Evolutionary conservation across 495 filamentous ascomycete genomes (phyloP).

Genomic region (Neurospora pannonica): DNA sequence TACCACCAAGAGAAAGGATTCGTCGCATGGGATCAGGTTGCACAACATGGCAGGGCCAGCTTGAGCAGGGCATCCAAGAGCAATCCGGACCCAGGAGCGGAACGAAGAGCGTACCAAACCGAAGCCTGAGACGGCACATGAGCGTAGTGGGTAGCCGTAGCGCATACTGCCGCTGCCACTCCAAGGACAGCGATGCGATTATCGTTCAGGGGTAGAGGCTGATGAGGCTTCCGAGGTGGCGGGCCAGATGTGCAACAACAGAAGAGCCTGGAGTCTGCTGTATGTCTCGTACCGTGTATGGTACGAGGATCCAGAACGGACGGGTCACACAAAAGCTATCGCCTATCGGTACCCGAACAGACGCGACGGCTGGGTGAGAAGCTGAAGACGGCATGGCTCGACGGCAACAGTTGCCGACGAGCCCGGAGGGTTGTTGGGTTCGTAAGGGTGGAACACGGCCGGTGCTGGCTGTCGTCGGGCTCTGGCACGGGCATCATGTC

Average conservation of each 20-base stretch:
- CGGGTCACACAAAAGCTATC: not conserved
- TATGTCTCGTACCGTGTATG: not conserved
- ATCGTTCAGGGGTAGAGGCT: not conserved
- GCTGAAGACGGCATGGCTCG: not conserved
- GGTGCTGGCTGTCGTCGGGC: not conserved
- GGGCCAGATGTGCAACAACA: not conserved
- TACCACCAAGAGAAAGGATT: not conserved
- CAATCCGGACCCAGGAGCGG: not conserved
- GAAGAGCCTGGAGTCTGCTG: not conserved
- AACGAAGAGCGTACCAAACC: not conserved
- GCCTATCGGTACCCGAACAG: not conserved
- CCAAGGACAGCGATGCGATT: not conserved
- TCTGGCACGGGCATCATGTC: not conserved
- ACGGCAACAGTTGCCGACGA: not conserved
- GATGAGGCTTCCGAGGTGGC: not conserved
- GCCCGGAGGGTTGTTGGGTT: not conserved
- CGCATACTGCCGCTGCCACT: not conserved
- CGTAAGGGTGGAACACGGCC: not conserved
- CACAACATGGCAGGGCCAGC: not conserved
- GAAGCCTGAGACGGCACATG: not conserved
- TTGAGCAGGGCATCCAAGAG: not conserved
- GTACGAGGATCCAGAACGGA: not conserved
- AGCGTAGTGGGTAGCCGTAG: not conserved
- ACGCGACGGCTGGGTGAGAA: not conserved
- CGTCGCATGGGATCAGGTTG: not conserved